A percentile compares a stretch with the other conserved stretches of the same genome.
Evolutionary conservation across 73 alveolate species (phyloP).

Genomic region (Diophrys appendiculata): DNA sequence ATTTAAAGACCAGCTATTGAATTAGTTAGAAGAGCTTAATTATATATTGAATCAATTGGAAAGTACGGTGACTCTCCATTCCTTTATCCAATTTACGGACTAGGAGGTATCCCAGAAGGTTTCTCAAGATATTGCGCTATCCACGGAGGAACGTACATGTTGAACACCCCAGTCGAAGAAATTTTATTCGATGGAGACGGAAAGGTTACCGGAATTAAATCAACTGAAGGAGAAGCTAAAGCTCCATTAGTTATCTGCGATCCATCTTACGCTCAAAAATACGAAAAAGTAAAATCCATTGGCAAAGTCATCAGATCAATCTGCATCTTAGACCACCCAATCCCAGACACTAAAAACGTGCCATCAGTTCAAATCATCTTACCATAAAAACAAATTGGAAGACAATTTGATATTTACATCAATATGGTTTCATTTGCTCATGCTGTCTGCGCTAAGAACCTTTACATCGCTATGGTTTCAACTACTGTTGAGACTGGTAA

Average conservation of each 20-base stretch:
- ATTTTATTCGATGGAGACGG: constrained; percentile 89
- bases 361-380: constrained; percentile 94
- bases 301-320: constrained; percentile 95
- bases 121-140: constrained; percentile 96
- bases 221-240: constrained; percentile 82
- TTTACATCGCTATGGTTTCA: constrained; percentile 66
- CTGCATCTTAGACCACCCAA: constrained; percentile 96
- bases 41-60: constrained; percentile 89
- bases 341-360: constrained; percentile 92
- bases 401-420: constrained; percentile 70
- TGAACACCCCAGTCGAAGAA: constrained; percentile 95
- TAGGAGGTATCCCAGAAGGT: constrained; percentile 98
- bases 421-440: constrained; percentile 75
- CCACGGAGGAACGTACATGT: constrained; percentile 98
- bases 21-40: constrained; percentile 74
- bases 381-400: constrained; percentile 92
- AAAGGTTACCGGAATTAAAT: constrained; percentile 80
- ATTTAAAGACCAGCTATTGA: constrained; percentile 84
- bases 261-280: constrained; percentile 90
- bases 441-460: constrained; percentile 72
- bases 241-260: constrained; percentile 95
- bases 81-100: constrained; percentile 98
- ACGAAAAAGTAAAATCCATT: constrained; percentile 62
- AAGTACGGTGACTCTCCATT: constrained; percentile 96
- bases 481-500: constrained; percentile 75